Conservation (phyloP, 116 monocot species). For the Trichopus zeylanicus region DNA sequence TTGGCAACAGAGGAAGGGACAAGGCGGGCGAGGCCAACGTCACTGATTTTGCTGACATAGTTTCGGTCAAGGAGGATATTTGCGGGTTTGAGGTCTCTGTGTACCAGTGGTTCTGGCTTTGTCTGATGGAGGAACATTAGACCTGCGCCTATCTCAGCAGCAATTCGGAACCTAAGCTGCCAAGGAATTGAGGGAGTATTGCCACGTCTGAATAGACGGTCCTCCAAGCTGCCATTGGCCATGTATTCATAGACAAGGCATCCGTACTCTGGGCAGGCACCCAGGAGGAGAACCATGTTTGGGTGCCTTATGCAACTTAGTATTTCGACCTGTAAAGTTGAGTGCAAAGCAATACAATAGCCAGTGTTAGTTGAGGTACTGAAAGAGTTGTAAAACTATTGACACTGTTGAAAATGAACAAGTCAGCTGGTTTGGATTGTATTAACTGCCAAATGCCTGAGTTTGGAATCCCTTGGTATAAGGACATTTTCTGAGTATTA, state of each 20-base stretch:
- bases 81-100: conserved; percentile 13
- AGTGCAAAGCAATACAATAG: neutral
- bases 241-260: conserved; percentile 16
- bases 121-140: conserved; percentile 14
- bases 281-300: conserved; percentile 16
- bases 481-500: no score
- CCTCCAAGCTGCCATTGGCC: conserved; percentile 14
- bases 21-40: conserved; percentile 10
- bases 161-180: conserved; percentile 14
- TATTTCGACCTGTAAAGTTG: conserved; percentile 9
- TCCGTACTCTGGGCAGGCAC: conserved; percentile 15
- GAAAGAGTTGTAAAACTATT: neutral
- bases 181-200: conserved; percentile 7
- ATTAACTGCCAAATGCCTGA: no score
- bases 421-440: no score
- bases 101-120: conserved; percentile 13
- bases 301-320: conserved; percentile 18
- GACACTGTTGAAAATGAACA: no score
- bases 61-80: conserved; percentile 13
- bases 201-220: conserved; percentile 11
- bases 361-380: neutral
- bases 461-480: no score
- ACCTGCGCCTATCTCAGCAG: conserved; percentile 14
- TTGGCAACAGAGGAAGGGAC: conserved; percentile 13
- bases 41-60: conserved; percentile 14